Evolutionary conservation across 805 yeast genomes (phyloP).

Genomic region (Metschnikowia continentalis): DNA sequence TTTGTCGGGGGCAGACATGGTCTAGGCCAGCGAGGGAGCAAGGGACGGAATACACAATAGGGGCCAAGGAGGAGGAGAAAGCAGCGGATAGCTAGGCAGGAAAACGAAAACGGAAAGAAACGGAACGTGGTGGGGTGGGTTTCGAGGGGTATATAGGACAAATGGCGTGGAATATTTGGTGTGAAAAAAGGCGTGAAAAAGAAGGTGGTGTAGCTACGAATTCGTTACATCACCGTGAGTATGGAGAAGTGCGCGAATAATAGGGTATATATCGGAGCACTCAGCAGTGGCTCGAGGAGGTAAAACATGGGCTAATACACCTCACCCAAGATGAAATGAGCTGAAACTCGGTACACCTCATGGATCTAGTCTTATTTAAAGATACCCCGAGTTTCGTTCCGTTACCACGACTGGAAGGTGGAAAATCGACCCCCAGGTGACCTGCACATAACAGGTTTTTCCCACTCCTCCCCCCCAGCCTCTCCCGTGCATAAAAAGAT

Average conservation of each 20-base stretch:
- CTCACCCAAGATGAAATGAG: too few relatives aligned
- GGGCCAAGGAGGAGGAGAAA: not conserved
- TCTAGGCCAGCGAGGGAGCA: not conserved
- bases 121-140: too few relatives aligned
- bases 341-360: not conserved
- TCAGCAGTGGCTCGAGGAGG: not conserved
- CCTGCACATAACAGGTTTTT: not conserved
- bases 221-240: not conserved
- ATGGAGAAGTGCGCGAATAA: conserved; percentile 5
- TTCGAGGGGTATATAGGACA: not conserved
- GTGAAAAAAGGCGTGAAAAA: not conserved
- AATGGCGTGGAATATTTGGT: not conserved
- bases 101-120: too few relatives aligned
- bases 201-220: not conserved
- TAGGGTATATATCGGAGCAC: conserved; percentile 1
- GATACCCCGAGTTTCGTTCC: not conserved
- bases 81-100: not conserved
- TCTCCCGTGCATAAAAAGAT: conserved; percentile 2
- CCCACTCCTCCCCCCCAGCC: too few relatives aligned
- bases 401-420: not conserved
- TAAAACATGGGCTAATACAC: not conserved
- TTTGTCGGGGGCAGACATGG: conserved; percentile 5
- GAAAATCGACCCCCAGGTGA: not conserved
- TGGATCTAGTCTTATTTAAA: too few relatives aligned
- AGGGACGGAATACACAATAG: not conserved